Evolutionary conservation across 441 rosid genomes (phyloP).

Genomic region (Arabidopsis hybrid): DNA sequence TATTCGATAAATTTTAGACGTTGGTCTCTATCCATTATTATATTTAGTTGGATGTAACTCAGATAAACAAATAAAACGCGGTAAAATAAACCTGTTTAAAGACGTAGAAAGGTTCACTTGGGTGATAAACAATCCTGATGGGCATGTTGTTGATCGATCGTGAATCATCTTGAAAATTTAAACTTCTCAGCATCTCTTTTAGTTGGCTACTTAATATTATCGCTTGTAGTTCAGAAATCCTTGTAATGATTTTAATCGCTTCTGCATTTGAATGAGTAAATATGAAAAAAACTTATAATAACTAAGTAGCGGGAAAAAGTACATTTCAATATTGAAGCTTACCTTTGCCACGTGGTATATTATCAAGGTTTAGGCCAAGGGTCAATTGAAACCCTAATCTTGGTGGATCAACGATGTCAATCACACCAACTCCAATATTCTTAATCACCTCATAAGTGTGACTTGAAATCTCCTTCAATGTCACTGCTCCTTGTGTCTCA

Average conservation of each 20-base stretch:
- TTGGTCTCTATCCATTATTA: not conserved
- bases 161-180: slow-evolving; percentile 52
- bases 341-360: slow-evolving; percentile 77
- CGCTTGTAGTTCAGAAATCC: slow-evolving; percentile 76
- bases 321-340: not conserved
- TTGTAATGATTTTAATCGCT: slow-evolving; percentile 62
- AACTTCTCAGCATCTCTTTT: slow-evolving; percentile 68
- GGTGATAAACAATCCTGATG: slow-evolving; percentile 74
- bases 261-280: slow-evolving; percentile 50
- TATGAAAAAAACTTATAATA: not conserved
- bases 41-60: not conserved
- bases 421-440: slow-evolving; percentile 60
- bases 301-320: not conserved
- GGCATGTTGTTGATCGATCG: slow-evolving; percentile 42
- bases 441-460: slow-evolving; percentile 55
- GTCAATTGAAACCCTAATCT: slow-evolving; percentile 84
- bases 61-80: not conserved
- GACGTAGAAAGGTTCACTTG: slow-evolving; percentile 79
- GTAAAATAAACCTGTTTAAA: slow-evolving; percentile 64
- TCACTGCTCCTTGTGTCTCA: slow-evolving; percentile 57
- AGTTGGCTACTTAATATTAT: slow-evolving; percentile 72
- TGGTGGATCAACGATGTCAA: slow-evolving; percentile 79
- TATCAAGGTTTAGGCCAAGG: slow-evolving; percentile 61
- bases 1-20: not conserved
- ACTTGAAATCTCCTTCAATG: slow-evolving; percentile 52